Conservation (phyloP, 1,284 basidiomycete species). For the Ceratobasidium sp. region DNA sequence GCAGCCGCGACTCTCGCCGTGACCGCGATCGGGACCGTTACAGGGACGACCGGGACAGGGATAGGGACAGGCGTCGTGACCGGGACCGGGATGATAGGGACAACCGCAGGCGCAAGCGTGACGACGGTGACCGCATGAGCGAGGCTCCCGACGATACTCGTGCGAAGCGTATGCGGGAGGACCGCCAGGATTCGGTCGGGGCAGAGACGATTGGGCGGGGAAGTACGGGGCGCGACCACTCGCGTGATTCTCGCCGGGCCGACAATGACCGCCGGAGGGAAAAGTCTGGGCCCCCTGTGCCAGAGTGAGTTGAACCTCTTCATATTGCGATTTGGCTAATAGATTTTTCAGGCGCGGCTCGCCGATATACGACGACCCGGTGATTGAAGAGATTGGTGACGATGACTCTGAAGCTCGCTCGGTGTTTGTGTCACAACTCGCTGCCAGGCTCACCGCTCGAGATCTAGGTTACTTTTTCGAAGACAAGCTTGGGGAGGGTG, state of each 20-base stretch:
- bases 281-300: slow-evolving; percentile 62
- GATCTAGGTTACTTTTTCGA: slow-evolving; percentile 99
- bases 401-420: slow-evolving; percentile 96
- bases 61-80: slow-evolving; percentile 65
- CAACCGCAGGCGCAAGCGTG: slow-evolving; percentile 72
- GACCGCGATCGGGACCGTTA: slow-evolving; percentile 58
- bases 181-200: slow-evolving; percentile 42
- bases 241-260: slow-evolving; percentile 47
- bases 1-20: slow-evolving; percentile 50
- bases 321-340: slow-evolving; percentile 11
- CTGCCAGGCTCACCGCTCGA: slow-evolving; percentile 92
- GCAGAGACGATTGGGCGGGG: slow-evolving; percentile 58
- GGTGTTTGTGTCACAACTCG: slow-evolving; percentile 98
- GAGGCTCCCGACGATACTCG: slow-evolving; percentile 59
- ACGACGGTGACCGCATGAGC: slow-evolving; percentile 61
- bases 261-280: slow-evolving; percentile 69
- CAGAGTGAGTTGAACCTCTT: slow-evolving; percentile 56
- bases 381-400: slow-evolving; percentile 72
- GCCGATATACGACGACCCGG: slow-evolving; percentile 75
- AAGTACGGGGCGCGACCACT: slow-evolving; percentile 54
- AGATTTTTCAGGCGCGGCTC: slow-evolving; percentile 69
- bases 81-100: slow-evolving; percentile 64
- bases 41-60: slow-evolving; percentile 59
- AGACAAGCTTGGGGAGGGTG: slow-evolving; percentile 91
- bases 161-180: slow-evolving; percentile 46